phyloP scores from a whole-genome alignment of 495 filamentous ascomycete species.

The Penicillium simplicissimum region DNA sequence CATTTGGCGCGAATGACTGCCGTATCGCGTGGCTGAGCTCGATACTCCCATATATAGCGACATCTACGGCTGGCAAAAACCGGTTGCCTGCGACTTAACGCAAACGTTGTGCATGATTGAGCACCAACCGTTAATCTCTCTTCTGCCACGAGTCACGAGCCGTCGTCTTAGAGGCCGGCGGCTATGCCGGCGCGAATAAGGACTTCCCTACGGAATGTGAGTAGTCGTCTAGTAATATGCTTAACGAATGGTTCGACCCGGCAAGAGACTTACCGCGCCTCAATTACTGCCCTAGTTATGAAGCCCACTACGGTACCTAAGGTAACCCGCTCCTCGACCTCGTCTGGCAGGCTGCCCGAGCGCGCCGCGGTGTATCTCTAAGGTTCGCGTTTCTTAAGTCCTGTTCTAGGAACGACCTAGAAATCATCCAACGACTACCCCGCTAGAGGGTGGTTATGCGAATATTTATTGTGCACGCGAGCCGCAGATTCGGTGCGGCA shows the following conservation, averaged over 20 bases:
- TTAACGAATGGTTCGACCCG: background rate
- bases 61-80: background rate
- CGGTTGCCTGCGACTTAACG: background rate
- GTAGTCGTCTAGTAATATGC: background rate
- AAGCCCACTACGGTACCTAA: background rate
- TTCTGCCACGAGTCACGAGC: conserved; percentile 2
- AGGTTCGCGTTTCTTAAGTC: background rate
- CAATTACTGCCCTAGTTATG: background rate
- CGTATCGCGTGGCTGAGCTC: background rate
- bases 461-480: background rate
- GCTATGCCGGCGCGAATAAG: background rate
- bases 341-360: background rate
- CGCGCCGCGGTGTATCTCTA: background rate
- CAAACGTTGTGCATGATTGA: background rate
- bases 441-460: background rate
- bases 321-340: background rate
- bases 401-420: background rate
- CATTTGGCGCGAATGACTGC: background rate
- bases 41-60: background rate
- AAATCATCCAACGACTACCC: background rate
- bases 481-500: background rate
- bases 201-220: background rate
- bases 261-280: background rate
- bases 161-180: background rate
- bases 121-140: background rate